phyloP scores from a whole-genome alignment of 495 filamentous ascomycete species.

The Neurospora sublineolata region DNA sequence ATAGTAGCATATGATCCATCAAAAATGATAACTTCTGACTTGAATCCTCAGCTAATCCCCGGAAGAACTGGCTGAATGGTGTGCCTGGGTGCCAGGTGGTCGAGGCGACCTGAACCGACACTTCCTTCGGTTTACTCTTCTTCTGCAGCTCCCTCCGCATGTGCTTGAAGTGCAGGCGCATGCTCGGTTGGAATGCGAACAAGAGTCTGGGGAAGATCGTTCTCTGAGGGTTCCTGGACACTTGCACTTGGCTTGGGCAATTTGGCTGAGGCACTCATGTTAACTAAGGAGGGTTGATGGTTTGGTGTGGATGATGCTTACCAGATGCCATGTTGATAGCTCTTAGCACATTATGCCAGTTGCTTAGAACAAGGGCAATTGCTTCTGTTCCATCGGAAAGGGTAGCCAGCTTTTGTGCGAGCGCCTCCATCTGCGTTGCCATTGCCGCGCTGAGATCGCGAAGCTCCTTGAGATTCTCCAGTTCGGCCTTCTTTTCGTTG shows the following conservation, averaged over 20 bases:
- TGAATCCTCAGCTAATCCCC: neutral
- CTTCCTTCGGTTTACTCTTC: slow-evolving; percentile 12
- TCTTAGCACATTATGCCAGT: slow-evolving; percentile 91
- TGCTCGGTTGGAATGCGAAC: slow-evolving; percentile 70
- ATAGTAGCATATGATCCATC: neutral
- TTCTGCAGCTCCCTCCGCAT: slow-evolving; percentile 32
- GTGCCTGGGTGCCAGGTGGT: neutral
- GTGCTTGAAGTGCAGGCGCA: slow-evolving; percentile 43
- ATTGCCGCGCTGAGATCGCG: slow-evolving; percentile 79
- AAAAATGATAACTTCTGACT: neutral
- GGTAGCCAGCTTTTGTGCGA: slow-evolving; percentile 79
- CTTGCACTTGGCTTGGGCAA: slow-evolving; percentile 29
- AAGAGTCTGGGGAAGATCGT: slow-evolving; percentile 61
- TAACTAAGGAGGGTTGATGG: neutral
- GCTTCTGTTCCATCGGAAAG: slow-evolving; percentile 90
- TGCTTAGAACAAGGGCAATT: slow-evolving; percentile 58
- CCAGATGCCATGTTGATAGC: slow-evolving; percentile 93
- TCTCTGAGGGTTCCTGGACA: slow-evolving; percentile 14
- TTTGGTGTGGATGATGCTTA: slow-evolving; percentile 36
- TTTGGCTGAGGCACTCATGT: slow-evolving; percentile 32
- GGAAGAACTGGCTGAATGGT: neutral
- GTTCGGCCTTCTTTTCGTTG: slow-evolving; percentile 84
- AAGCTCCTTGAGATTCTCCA: slow-evolving; percentile 78
- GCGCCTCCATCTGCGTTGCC: slow-evolving; percentile 79
- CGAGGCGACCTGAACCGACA: neutral